Conservation (phyloP, 2,329 filamentous ascomycete genomes). For the Talaromyces sp. region DNA sequence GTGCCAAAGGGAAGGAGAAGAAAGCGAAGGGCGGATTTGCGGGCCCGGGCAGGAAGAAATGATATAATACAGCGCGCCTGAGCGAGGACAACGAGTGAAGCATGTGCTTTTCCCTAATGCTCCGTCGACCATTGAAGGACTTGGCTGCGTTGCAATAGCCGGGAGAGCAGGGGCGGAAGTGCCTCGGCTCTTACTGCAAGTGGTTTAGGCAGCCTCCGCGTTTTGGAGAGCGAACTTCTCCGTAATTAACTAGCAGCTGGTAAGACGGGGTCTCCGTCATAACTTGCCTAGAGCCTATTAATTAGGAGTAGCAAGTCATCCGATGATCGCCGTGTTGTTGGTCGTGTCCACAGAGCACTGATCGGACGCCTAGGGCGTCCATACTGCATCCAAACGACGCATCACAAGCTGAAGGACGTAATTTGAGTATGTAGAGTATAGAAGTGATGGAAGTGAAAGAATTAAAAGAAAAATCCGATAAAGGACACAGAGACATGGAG, state of each 20-base stretch:
- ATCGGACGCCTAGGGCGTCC: too few relatives aligned
- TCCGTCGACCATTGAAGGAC: not conserved
- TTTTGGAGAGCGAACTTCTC: not conserved
- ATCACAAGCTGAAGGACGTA: not conserved
- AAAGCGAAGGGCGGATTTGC: not conserved
- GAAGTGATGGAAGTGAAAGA: not conserved
- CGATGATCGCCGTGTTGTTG: not conserved
- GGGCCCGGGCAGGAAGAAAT: not conserved
- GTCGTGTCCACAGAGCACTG: not conserved
- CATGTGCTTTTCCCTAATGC: not conserved
- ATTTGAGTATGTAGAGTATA: not conserved
- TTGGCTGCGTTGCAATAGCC: not conserved
- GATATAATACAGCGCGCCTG: not conserved
- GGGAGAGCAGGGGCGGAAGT: not conserved
- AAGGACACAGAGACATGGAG: not conserved
- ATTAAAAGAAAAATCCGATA: not conserved
- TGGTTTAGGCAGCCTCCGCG: not conserved
- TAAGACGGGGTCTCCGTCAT: not conserved
- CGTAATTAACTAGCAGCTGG: not conserved
- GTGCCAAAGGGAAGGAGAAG: not conserved
- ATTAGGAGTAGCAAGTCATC: not conserved
- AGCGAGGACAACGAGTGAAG: not conserved
- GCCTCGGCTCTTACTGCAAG: not conserved
- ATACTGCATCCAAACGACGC: too few relatives aligned
- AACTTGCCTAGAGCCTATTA: too few relatives aligned